These are phyloP conservation scores for Penicillium corylophilum DNA, from an alignment of 2,329 filamentous ascomycete species.

Conservation along the genomic window DNA sequence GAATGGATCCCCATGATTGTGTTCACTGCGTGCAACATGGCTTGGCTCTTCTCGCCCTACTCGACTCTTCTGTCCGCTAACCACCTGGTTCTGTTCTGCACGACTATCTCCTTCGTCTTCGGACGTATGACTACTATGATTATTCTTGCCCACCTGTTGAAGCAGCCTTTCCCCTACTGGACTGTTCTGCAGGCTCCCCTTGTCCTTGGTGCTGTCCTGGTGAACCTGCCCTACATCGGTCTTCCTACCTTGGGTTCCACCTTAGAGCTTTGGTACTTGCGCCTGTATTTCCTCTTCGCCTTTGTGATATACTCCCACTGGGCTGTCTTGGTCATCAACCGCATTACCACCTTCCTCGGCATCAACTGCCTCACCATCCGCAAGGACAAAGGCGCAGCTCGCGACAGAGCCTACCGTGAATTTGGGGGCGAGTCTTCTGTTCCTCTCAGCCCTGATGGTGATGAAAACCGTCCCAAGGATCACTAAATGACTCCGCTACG, in stretches of 20 bases:
- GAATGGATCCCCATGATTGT: constrained; percentile 92
- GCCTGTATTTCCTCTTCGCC: constrained; percentile 79
- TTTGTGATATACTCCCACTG: constrained; percentile 86
- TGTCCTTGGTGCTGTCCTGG: constrained; percentile 77
- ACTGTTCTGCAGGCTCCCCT: constrained; percentile 87
- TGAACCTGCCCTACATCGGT: constrained; percentile 77
- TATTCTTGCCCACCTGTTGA: constrained; percentile 90
- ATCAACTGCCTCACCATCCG: constrained; percentile 92
- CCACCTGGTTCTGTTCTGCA: constrained; percentile 85
- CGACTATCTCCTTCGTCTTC: constrained; percentile 95
- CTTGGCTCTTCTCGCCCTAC: constrained; percentile 89
- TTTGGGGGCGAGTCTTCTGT: constrained; percentile 28
- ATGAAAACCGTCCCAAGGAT: constrained; percentile 13
- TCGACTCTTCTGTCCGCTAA: constrained; percentile 79
- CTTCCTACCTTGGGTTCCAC: constrained; percentile 64
- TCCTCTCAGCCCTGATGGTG: constrained; percentile 5
- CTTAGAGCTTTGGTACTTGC: constrained; percentile 76
- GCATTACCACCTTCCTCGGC: constrained; percentile 86
- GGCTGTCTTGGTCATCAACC: constrained; percentile 86
- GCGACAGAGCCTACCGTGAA: constrained; percentile 37
- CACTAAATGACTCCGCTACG: constrained; percentile 4
- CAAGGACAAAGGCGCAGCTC: constrained; percentile 32
- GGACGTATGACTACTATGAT: constrained; percentile 99
- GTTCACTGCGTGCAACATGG: constrained; percentile 70
- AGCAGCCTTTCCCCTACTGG: constrained; percentile 95